Evolutionary conservation across 2,329 filamentous ascomycete species (phyloP).

Genomic region (Xylariaceae sp.): DNA sequence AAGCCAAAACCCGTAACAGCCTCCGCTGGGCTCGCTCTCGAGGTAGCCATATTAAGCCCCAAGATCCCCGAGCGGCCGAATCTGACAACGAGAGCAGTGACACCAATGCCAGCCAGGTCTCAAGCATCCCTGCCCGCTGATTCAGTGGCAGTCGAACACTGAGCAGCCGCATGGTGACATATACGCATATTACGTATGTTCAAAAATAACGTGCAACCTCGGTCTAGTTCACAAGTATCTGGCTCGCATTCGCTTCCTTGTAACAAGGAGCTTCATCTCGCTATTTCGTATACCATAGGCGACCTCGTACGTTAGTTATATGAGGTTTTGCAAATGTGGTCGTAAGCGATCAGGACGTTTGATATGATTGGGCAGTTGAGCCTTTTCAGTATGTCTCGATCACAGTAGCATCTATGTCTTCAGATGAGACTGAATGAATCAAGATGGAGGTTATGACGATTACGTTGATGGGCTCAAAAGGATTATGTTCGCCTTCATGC

Average conservation of each 20-base stretch:
- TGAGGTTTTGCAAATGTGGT: not conserved
- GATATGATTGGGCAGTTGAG: not conserved
- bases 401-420: not conserved
- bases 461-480: not conserved
- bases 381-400: not conserved
- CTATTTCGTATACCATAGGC: not conserved
- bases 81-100: constrained; percentile 38
- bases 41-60: not conserved
- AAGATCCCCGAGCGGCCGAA: not conserved
- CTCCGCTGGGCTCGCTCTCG: not conserved
- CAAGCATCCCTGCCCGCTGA: constrained; percentile 41
- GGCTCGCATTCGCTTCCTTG: not conserved
- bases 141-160: not conserved
- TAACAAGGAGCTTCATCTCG: not conserved
- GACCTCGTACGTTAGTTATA: no score
- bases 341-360: not conserved
- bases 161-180: not conserved
- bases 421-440: not conserved
- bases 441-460: not conserved
- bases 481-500: not conserved
- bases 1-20: constrained; percentile 9
- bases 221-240: not conserved
- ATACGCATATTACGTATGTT: not conserved
- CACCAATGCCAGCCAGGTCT: constrained; percentile 42
- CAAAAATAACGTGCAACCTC: not conserved